Evolutionary conservation across 768 basidiomycete genomes (phyloP).

Genomic region (Cystobasidium onofrii): DNA sequence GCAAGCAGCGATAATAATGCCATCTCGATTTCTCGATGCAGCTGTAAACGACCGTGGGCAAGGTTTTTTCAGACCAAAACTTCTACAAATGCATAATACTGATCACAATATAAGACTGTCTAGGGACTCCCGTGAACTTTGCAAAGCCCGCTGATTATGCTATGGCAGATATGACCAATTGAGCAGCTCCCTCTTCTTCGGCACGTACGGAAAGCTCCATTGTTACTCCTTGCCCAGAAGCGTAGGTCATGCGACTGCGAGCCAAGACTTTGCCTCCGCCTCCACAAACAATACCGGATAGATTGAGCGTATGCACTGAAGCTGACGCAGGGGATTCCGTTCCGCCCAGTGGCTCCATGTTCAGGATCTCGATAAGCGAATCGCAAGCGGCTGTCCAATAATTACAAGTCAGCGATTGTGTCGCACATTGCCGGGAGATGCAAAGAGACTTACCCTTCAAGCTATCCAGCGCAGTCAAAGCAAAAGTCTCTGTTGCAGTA

Average conservation of each 20-base stretch:
- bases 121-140: too few relatives aligned
- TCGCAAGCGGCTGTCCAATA: slow-evolving; percentile 73
- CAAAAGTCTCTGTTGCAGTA: slow-evolving; percentile 81
- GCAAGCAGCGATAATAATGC: too few relatives aligned
- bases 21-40: too few relatives aligned
- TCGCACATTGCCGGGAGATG: too few relatives aligned
- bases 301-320: slow-evolving; percentile 85
- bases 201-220: slow-evolving; percentile 84
- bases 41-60: too few relatives aligned
- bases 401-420: too few relatives aligned
- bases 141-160: slow-evolving; percentile 40
- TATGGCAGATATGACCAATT: slow-evolving; percentile 83
- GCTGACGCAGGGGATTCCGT: slow-evolving; percentile 70
- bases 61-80: neutral
- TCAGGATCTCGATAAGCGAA: slow-evolving; percentile 87
- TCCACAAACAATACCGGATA: slow-evolving; percentile 81
- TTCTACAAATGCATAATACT: neutral
- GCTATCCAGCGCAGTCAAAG: slow-evolving; percentile 81
- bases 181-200: slow-evolving; percentile 76
- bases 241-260: slow-evolving; percentile 90
- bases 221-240: slow-evolving; percentile 80
- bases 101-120: neutral
- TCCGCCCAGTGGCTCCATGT: slow-evolving; percentile 94
- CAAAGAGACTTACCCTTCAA: slow-evolving; percentile 65
- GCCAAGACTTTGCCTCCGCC: slow-evolving; percentile 94